phyloP scores from a whole-genome alignment of 495 filamentous ascomycete genomes.

The Neurospora sp. region DNA sequence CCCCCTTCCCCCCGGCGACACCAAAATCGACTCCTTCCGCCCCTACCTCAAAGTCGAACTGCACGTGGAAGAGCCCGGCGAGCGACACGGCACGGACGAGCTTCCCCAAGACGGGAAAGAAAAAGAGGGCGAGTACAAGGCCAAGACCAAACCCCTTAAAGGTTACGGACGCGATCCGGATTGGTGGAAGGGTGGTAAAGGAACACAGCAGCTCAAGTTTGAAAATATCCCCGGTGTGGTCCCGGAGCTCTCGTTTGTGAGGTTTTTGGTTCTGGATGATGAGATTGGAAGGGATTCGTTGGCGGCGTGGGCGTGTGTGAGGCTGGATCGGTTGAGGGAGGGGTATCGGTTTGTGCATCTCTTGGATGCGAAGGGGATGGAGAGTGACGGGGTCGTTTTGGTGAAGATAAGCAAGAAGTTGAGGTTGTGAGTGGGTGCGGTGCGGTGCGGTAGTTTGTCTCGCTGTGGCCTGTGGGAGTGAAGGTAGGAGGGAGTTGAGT shows the following conservation, averaged over 20 bases:
- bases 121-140: conserved; percentile 58
- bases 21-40: conserved; percentile 47
- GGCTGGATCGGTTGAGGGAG: conserved; percentile 63
- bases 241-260: conserved; percentile 70
- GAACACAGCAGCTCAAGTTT: not conserved
- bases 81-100: conserved; percentile 29
- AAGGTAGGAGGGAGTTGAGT: not conserved
- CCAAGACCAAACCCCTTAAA: conserved; percentile 48
- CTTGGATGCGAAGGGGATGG: conserved; percentile 49
- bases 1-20: conserved; percentile 44
- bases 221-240: conserved; percentile 52
- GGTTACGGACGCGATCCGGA: conserved; percentile 51
- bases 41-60: conserved; percentile 77
- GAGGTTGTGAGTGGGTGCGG: conserved; percentile 8
- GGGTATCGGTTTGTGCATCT: conserved; percentile 73
- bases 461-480: not conserved
- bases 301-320: conserved; percentile 80
- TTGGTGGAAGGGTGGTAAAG: conserved; percentile 28
- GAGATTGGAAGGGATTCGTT: conserved; percentile 63
- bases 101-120: conserved; percentile 19
- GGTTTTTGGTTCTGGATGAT: conserved; percentile 80
- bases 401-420: conserved; percentile 55
- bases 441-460: too few relatives aligned
- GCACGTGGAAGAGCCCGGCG: conserved; percentile 60
- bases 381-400: conserved; percentile 55